A percentile compares a stretch with the other conserved stretches of the same genome.
phyloP scores from a whole-genome alignment of 352 stramenopile species.

The Pythium monospermum region DNA sequence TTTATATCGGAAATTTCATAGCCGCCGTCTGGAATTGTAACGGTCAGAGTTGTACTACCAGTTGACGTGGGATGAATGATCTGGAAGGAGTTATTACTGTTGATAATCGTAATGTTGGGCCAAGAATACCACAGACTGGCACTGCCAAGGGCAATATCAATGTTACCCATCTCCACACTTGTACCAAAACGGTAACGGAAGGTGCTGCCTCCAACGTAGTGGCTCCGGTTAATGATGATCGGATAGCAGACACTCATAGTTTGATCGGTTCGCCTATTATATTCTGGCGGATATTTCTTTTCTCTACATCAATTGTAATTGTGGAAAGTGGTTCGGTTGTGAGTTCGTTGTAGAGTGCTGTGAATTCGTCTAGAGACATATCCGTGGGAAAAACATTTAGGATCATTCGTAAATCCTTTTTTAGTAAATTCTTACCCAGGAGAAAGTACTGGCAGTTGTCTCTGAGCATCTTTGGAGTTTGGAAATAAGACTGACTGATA shows the following conservation, averaged over 20 bases:
- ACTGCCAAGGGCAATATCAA: neutral
- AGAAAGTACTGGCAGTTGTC: neutral
- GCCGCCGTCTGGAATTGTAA: neutral
- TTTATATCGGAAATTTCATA: neutral
- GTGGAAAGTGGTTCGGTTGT: neutral
- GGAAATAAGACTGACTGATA: neutral
- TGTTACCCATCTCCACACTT: neutral
- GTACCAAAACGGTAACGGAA: neutral
- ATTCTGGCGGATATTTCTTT: neutral
- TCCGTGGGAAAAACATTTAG: neutral
- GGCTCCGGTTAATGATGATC: neutral
- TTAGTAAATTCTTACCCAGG: neutral
- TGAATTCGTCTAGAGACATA: neutral
- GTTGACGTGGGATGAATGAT: neutral
- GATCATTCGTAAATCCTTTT: neutral
- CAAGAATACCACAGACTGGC: neutral
- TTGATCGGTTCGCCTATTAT: neutral
- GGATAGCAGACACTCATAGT: neutral
- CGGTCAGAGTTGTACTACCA: neutral
- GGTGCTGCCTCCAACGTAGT: neutral
- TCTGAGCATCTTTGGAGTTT: neutral
- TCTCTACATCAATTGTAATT: neutral
- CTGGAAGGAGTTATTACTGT: neutral
- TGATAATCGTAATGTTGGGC: neutral
- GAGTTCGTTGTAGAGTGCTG: neutral